phyloP scores from a whole-genome alignment of 495 filamentous ascomycete species.

The Penicillium pancosmium region DNA sequence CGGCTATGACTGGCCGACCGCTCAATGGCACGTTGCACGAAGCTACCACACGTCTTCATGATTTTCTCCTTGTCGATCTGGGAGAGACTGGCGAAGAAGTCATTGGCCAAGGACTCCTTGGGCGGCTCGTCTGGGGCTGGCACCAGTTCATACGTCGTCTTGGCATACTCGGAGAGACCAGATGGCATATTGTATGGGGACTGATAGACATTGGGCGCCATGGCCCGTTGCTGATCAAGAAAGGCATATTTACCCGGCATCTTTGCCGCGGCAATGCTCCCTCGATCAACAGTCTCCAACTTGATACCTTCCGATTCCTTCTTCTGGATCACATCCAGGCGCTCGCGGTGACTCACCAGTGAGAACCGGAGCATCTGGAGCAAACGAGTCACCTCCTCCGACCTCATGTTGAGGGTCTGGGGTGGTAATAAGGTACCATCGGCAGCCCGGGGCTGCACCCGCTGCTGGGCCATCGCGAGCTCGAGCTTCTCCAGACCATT shows the following conservation, averaged over 20 bases:
- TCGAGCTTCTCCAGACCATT: constrained; percentile 52
- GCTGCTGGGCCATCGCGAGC: constrained; percentile 52
- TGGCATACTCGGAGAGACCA: constrained; percentile 49
- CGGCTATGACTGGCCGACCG: constrained; percentile 48
- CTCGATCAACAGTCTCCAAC: constrained; percentile 38
- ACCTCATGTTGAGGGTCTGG: constrained; percentile 52
- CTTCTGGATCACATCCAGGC: constrained; percentile 49
- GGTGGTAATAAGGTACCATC: constrained; percentile 47
- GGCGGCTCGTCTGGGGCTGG: constrained; percentile 42
- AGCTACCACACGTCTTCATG: constrained; percentile 50
- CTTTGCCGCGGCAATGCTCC: constrained; percentile 37
- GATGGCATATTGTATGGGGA: constrained; percentile 54
- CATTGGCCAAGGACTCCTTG: constrained; percentile 47
- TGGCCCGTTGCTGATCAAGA: constrained; percentile 46
- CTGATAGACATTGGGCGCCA: constrained; percentile 48
- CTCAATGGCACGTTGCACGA: constrained; percentile 48
- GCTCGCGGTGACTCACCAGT: constrained; percentile 49
- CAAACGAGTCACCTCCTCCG: constrained; percentile 49
- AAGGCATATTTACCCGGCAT: constrained; percentile 49
- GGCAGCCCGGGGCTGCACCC: constrained; percentile 47
- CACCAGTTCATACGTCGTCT: constrained; percentile 42
- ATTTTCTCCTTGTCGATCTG: constrained; percentile 47
- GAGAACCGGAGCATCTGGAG: constrained; percentile 54
- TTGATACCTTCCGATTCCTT: constrained; percentile 46
- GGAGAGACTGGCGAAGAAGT: constrained; percentile 47